Evolutionary conservation across 2,329 filamentous ascomycete genomes (phyloP).

Genomic region (Arthrinium phaeospermum): DNA sequence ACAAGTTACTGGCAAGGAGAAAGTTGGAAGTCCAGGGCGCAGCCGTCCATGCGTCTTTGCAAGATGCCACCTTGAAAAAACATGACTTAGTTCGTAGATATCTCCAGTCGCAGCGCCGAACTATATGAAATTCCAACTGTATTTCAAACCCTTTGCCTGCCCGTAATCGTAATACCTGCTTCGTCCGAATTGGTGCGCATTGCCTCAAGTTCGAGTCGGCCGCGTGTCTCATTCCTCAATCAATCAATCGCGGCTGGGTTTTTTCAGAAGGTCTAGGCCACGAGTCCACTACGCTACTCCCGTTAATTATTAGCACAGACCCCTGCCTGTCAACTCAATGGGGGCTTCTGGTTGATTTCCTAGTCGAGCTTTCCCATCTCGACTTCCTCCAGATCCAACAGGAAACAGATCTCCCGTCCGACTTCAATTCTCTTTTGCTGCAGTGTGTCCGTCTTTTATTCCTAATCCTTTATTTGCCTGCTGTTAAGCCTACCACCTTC

Average conservation of each 20-base stretch:
- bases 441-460: neutral
- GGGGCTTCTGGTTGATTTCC: conserved; percentile 6
- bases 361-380: conserved; percentile 4
- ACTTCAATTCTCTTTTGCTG: conserved; percentile 10
- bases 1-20: neutral
- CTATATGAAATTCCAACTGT: neutral
- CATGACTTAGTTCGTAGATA: neutral
- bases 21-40: conserved; percentile 6
- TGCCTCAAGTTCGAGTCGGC: neutral
- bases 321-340: conserved; percentile 5
- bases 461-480: neutral
- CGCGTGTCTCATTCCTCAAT: conserved; percentile 11
- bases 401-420: neutral
- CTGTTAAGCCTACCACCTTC: neutral
- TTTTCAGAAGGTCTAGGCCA: conserved; percentile 7
- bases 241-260: neutral
- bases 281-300: conserved; percentile 10
- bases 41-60: neutral
- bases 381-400: neutral
- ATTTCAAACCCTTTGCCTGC: neutral
- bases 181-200: neutral
- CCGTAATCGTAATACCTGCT: conserved; percentile 8
- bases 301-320: conserved; percentile 10
- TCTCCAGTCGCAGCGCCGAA: neutral
- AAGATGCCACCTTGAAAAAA: neutral